Evolutionary conservation across 1,284 basidiomycete genomes (phyloP), one percentile per base, ranked within the genome.

Genomic region (Golubevia pallescens): DNA sequence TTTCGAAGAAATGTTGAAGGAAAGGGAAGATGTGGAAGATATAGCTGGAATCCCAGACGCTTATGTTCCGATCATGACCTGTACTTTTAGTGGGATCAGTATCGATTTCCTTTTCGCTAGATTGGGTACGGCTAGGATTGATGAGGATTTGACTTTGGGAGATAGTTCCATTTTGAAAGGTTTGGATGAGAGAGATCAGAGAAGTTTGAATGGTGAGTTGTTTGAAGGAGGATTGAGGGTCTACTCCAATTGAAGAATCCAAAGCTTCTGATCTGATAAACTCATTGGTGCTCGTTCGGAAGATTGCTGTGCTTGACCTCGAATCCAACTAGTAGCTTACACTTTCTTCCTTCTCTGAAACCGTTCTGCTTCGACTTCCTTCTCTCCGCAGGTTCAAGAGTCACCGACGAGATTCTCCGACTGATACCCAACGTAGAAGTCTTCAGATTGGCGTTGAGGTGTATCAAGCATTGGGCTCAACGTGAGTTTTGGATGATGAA

Each of bases 401-500:
- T 85, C 20, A 85, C 82, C 3, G 82, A 85, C 58, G 80, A 83
- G 52, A 85, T 85, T 52, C 64, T 85, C 55, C 69, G 78, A 8
- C 69, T 85, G 34, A 81, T 85, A 10, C 82, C 82, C 57, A 80
- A 82, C 69, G 82, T 85, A 13, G 71, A 76, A 52, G 80, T 83
- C 20, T 85, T 85, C 66, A 74, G 79, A n/a, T 70, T 79, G 66
- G 73, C 82, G 10, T 61, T 85, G 21, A 69, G 82, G 5, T 82
- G 80, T 63, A 84, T 85, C 79, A 85, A 85, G 77, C 72, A 83
- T 14, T 85, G 82, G 82, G 81, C 82, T 0, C 73, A 81, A 54
- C 72, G 75, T 58, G 16, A 60, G 62, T 20, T n/a, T 7, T 10
- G n/a, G n/a, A 28, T 28, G 28, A 28, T 28, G 28, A 28, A 28